Evolutionary conservation across 73 alveolate species (phyloP).

Genomic region (Tetrahymena borealis): DNA sequence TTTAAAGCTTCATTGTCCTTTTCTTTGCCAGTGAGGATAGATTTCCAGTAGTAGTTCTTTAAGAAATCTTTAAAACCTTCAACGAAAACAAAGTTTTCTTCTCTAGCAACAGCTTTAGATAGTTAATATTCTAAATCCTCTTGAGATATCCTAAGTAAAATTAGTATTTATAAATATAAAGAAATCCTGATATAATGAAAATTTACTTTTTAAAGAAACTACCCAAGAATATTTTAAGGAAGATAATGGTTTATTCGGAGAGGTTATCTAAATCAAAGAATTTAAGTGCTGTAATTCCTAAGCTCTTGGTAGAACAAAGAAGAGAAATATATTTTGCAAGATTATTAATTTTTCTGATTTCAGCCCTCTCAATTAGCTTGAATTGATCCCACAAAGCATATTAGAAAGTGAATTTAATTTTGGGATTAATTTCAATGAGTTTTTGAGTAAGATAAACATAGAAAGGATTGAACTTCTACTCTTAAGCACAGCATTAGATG

Average conservation of each 20-base stretch:
- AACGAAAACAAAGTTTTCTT: neutral
- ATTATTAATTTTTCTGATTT: neutral
- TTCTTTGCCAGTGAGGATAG: neutral
- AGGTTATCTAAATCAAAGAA: neutral
- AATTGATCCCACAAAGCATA: neutral
- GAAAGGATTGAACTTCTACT: neutral
- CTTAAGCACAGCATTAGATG: neutral
- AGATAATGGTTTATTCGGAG: neutral
- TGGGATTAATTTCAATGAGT: neutral
- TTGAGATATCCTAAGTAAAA: neutral
- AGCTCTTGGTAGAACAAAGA: neutral
- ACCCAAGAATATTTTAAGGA: neutral
- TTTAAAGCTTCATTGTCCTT: neutral
- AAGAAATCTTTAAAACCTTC: neutral
- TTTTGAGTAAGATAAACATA: neutral
- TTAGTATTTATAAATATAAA: neutral
- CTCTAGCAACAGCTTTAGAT: neutral
- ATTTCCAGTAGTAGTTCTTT: neutral
- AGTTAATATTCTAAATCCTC: neutral
- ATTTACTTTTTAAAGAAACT: neutral
- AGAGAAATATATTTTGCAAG: neutral
- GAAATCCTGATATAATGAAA: neutral
- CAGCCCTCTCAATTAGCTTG: neutral
- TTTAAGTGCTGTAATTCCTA: neutral
- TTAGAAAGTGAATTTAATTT: neutral